Percentiles rank a stretch among this genome's conserved stretches.
Conservation (phyloP, 2,329 filamentous ascomycete genomes). For the Lachnellula cervina region DNA sequence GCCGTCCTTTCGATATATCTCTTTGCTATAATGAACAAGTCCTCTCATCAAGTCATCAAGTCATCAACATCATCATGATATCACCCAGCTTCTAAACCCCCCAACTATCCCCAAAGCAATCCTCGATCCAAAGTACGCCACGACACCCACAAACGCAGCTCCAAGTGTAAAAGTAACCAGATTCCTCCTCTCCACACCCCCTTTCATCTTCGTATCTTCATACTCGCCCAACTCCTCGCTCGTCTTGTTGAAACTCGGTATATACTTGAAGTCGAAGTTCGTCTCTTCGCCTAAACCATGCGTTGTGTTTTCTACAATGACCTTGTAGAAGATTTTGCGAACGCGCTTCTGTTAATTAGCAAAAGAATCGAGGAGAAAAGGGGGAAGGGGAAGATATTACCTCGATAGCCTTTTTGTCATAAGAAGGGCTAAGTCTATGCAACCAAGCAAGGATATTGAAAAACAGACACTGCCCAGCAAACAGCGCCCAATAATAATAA, state of each 20-base stretch:
- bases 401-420: slow-evolving; percentile 45
- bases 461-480: slow-evolving; percentile 27
- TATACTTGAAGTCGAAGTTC: slow-evolving; percentile 66
- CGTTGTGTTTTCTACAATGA: slow-evolving; percentile 59
- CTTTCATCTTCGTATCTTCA: slow-evolving; percentile 24
- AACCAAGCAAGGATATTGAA: slow-evolving; percentile 32
- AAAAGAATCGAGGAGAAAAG: not conserved
- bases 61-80: not conserved
- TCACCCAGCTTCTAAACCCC: not conserved
- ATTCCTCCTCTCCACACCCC: slow-evolving; percentile 43
- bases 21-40: too few species aligned
- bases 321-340: slow-evolving; percentile 45
- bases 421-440: slow-evolving; percentile 44
- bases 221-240: slow-evolving; percentile 31
- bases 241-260: slow-evolving; percentile 47
- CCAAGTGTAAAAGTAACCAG: slow-evolving; percentile 41
- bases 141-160: slow-evolving; percentile 25
- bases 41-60: too few species aligned
- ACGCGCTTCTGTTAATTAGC: slow-evolving; percentile 8
- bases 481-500: slow-evolving; percentile 24
- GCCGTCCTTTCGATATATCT: too few species aligned
- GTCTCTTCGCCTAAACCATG: slow-evolving; percentile 57
- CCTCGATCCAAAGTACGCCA: slow-evolving; percentile 26
- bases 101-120: not conserved
- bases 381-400: slow-evolving; percentile 26